Evolutionary conservation across 139 green algal species (phyloP).

Genomic region (Coelastrella sp.): DNA sequence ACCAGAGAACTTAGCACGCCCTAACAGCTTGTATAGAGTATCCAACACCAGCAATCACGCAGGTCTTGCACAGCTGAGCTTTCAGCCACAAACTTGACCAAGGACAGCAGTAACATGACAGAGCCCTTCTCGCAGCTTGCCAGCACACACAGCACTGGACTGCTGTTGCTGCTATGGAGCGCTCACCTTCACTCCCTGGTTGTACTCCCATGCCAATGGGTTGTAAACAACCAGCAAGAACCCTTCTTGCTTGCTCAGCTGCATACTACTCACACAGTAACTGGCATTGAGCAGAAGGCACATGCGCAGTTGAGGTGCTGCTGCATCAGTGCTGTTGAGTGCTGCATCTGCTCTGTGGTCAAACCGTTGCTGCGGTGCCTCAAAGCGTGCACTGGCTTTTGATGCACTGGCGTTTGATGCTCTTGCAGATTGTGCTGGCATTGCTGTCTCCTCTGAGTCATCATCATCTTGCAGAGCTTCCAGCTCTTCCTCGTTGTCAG

Average conservation of each 20-base stretch:
- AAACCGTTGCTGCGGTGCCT: too few species aligned
- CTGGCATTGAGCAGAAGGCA: conserved; percentile 1
- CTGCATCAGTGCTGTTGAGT: background rate
- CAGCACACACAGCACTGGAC: background rate
- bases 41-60: too few species aligned
- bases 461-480: background rate
- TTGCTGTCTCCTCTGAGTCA: too few species aligned
- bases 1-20: too few species aligned
- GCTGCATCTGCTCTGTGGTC: background rate
- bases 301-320: conserved; percentile 4
- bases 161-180: too few species aligned
- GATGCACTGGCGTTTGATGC: too few species aligned
- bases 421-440: too few species aligned
- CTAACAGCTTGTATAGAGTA: too few species aligned
- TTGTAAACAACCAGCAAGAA: conserved; percentile 33
- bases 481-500: too few species aligned
- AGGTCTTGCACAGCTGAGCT: too few species aligned
- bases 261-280: background rate
- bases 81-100: too few species aligned
- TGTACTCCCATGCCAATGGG: background rate
- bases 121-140: background rate
- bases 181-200: background rate
- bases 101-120: background rate
- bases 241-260: background rate
- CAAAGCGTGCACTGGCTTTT: too few species aligned